phyloP scores from a whole-genome alignment of 176 grass and related monocot species.

The Olyra latifolia region DNA sequence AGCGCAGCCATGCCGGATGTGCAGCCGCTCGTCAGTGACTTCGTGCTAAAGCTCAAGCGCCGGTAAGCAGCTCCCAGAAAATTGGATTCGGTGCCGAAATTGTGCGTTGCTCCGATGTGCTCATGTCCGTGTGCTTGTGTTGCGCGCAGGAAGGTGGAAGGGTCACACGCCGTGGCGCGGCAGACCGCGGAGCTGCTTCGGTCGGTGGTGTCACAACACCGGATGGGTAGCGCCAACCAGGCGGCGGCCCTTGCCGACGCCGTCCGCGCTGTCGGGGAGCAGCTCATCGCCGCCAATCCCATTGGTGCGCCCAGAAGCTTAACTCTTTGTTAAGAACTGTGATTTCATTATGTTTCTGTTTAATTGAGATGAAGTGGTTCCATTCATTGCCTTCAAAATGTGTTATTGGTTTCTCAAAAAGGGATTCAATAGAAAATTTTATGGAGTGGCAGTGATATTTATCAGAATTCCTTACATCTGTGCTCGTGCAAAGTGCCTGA shows the following conservation, averaged over 20 bases:
- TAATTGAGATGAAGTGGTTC: neutral
- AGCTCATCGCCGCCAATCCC: slow-evolving; percentile 84
- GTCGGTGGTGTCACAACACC: slow-evolving; percentile 78
- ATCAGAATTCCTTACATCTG: neutral
- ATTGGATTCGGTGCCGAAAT: neutral
- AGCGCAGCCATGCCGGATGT: slow-evolving; percentile 69
- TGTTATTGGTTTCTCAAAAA: neutral
- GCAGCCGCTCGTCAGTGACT: slow-evolving; percentile 73
- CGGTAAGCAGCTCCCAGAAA: slow-evolving; percentile 40
- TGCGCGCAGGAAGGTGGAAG: slow-evolving; percentile 78
- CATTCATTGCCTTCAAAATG: neutral
- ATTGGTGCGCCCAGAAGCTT: slow-evolving; percentile 42
- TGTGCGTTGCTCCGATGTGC: neutral
- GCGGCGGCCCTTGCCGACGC: slow-evolving; percentile 66
- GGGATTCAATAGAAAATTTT: neutral
- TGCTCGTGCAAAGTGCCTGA: neutral
- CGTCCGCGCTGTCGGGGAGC: slow-evolving; percentile 72
- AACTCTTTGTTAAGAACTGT: neutral
- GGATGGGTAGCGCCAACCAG: slow-evolving; percentile 74
- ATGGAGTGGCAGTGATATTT: neutral
- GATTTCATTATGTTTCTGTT: slow-evolving; percentile 10
- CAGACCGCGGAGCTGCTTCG: slow-evolving; percentile 90
- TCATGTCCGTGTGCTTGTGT: neutral
- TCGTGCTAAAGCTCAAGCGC: slow-evolving; percentile 82
- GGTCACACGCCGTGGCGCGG: slow-evolving; percentile 76